phyloP scores from a whole-genome alignment of 345 rosid species.

The Leavenworthia alabamica region DNA sequence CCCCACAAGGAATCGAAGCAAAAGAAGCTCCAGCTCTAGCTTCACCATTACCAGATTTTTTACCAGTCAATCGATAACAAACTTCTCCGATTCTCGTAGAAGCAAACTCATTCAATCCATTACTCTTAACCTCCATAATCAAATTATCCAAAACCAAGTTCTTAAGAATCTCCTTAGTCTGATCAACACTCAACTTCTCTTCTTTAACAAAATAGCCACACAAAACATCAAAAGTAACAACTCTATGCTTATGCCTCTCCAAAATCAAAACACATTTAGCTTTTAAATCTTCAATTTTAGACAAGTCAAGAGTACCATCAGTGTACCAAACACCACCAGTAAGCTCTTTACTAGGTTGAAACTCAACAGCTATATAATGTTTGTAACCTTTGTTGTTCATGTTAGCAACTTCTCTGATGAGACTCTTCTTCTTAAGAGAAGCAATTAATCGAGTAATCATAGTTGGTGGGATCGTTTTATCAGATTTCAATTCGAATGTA shows the following conservation, averaged over 20 bases:
- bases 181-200: constrained; percentile 29
- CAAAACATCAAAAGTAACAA: constrained; percentile 51
- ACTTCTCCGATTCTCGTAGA: constrained; percentile 35
- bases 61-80: constrained; percentile 42
- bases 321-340: constrained; percentile 78
- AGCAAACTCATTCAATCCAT: constrained; percentile 45
- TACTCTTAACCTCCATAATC: constrained; percentile 56
- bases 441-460: constrained; percentile 35
- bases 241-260: constrained; percentile 8
- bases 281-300: constrained; percentile 41
- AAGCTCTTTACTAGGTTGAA: constrained; percentile 56
- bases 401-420: constrained; percentile 63
- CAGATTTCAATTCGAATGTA: constrained; percentile 40
- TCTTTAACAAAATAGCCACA: constrained; percentile 27
- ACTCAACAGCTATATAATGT: constrained; percentile 52
- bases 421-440: constrained; percentile 37
- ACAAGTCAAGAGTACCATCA: constrained; percentile 49
- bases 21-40: constrained; percentile 43
- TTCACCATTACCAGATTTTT: constrained; percentile 32
- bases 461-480: constrained; percentile 31
- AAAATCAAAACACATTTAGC: constrained; percentile 35
- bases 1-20: constrained; percentile 79
- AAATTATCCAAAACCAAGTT: constrained; percentile 63
- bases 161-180: constrained; percentile 53
- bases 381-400: constrained; percentile 52